A percentile compares a stretch with the other conserved stretches of the same genome.
Conservation (phyloP, 139 green algal species). For the Choricystis sp. region DNA sequence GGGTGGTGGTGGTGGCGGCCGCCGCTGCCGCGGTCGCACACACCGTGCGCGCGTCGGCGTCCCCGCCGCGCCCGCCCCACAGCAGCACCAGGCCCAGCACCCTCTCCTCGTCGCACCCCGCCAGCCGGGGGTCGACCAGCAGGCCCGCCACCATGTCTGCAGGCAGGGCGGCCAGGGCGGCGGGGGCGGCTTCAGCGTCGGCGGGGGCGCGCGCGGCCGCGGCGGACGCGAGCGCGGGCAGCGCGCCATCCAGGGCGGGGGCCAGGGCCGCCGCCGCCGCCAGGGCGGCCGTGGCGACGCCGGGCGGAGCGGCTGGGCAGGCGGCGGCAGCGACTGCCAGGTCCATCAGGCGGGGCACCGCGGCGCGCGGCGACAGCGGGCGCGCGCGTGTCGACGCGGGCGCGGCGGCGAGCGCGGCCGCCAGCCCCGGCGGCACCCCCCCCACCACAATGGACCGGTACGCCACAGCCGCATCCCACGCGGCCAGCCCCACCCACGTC, state of each 20-base stretch:
- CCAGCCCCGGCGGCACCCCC: slow-evolving; percentile 2
- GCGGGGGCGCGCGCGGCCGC: too few species aligned
- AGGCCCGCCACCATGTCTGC: neutral
- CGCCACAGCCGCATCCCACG: slow-evolving; percentile 70
- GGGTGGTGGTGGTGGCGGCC: neutral
- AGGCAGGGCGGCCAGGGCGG: neutral
- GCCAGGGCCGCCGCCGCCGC: slow-evolving; percentile 9
- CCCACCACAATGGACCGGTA: slow-evolving; percentile 49
- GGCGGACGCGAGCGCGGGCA: slow-evolving; percentile 5
- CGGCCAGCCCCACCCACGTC: slow-evolving; percentile 48
- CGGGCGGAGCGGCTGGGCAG: neutral
- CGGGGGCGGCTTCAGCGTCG: too few species aligned
- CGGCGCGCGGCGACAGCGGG: neutral
- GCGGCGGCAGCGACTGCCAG: neutral
- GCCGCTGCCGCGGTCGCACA: slow-evolving; percentile 8
- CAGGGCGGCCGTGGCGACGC: slow-evolving; percentile 6
- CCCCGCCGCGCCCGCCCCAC: neutral
- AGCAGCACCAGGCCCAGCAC: neutral
- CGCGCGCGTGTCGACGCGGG: neutral
- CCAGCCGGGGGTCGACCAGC: neutral
- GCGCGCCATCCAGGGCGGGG: slow-evolving; percentile 9
- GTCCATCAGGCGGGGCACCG: slow-evolving; percentile 12
- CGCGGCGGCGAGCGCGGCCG: neutral
- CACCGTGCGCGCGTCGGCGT: slow-evolving; percentile 5
- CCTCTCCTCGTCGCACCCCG: neutral